A percentile compares a stretch with the other conserved stretches of the same genome.
Conservation (phyloP, 2,329 filamentous ascomycete species). For the Xylaria sp. region DNA sequence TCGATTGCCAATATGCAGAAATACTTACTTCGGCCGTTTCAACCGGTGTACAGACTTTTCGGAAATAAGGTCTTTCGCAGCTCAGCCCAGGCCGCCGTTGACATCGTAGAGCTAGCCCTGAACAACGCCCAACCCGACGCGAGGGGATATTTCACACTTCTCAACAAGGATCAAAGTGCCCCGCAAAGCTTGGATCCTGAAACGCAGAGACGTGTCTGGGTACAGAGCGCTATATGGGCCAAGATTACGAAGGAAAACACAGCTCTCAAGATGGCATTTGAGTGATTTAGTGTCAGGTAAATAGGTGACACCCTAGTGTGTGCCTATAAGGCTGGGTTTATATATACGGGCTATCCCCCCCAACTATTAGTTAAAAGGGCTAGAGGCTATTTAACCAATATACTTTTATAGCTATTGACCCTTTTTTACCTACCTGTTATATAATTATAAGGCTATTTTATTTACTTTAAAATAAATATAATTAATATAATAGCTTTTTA, state of each 20-base stretch:
- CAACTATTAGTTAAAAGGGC: no score
- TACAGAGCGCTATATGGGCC: background rate
- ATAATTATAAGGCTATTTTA: no score
- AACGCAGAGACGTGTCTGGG: background rate
- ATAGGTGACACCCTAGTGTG: no score
- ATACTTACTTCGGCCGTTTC: background rate
- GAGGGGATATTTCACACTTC: background rate
- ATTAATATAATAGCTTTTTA: no score
- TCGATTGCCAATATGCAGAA: background rate
- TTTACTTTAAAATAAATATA: no score
- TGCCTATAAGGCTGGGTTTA: no score
- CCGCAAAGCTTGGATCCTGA: background rate
- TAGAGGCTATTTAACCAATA: no score
- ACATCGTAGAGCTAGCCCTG: background rate
- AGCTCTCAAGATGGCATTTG: background rate
- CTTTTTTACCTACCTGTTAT: no score
- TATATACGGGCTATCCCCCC: no score
- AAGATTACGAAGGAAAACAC: background rate
- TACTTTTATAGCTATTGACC: no score
- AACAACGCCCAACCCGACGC: background rate
- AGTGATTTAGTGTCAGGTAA: background rate
- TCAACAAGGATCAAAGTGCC: background rate
- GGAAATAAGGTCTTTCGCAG: background rate
- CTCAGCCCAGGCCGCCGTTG: background rate
- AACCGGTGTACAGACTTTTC: background rate